These are phyloP conservation scores for Colletotrichum graminicola DNA, from an alignment of 2,329 filamentous ascomycete genomes.

Conservation along the genomic window DNA sequence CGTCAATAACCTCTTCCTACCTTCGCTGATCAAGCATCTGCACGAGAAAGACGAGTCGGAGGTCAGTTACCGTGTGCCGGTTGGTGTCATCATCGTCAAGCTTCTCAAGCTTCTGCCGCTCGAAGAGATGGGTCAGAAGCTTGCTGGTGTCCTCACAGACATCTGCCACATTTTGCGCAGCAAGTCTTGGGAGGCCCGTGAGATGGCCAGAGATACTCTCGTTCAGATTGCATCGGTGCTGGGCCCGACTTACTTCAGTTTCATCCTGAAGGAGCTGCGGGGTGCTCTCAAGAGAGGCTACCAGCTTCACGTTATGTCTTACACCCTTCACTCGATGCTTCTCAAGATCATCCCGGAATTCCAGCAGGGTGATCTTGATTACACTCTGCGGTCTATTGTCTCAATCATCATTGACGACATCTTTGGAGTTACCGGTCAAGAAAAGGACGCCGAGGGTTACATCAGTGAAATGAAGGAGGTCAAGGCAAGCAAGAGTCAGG, in stretches of 20 bases:
- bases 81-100: constrained; percentile 90
- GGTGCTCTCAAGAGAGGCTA: constrained; percentile 87
- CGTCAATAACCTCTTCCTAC: constrained; percentile 80
- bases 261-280: constrained; percentile 91
- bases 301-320: constrained; percentile 94
- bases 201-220: constrained; percentile 90
- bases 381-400: constrained; percentile 83
- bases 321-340: constrained; percentile 92
- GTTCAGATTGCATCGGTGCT: constrained; percentile 85
- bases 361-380: constrained; percentile 86
- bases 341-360: constrained; percentile 80
- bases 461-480: constrained; percentile 96
- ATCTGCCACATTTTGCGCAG: constrained; percentile 94
- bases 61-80: constrained; percentile 91
- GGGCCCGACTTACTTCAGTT: constrained; percentile 86
- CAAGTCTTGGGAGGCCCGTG: constrained; percentile 87
- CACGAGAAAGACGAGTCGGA: constrained; percentile 96
- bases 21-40: constrained; percentile 84
- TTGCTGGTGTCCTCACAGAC: constrained; percentile 89
- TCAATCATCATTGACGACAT: constrained; percentile 96
- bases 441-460: constrained; percentile 97
- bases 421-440: constrained; percentile 90
- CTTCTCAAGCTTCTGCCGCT: constrained; percentile 84
- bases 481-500: constrained; percentile 97
- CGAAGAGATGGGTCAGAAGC: constrained; percentile 76